Percentiles rank a stretch among this genome's conserved stretches.
phyloP scores from a whole-genome alignment of 2,329 filamentous ascomycete species.

The Xylariomycetidae sp. region DNA sequence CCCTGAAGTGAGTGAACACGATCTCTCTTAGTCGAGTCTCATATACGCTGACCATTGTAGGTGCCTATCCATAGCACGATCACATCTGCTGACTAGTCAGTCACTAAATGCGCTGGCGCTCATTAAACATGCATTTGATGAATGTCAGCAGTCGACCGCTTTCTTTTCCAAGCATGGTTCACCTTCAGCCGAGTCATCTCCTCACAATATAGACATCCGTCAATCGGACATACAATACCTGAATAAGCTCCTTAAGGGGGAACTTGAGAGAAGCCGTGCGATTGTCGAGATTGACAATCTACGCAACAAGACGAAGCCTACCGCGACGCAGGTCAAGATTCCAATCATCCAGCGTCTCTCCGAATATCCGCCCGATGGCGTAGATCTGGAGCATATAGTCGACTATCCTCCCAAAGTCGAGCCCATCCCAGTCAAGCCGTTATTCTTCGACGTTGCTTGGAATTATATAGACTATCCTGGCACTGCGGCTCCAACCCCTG shows the following conservation, averaged over 20 bases:
- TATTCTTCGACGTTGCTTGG: conserved; percentile 96
- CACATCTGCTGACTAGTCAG: conserved; percentile 70
- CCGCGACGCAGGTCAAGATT: conserved; percentile 37
- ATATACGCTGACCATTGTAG: conserved; percentile 46
- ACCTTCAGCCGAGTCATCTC: conserved; percentile 32
- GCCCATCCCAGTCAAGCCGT: conserved; percentile 83
- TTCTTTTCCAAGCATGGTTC: conserved; percentile 38
- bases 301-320: conserved; percentile 38
- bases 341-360: conserved; percentile 72
- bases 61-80: conserved; percentile 78
- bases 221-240: conserved; percentile 55
- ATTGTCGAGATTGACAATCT: conserved; percentile 77
- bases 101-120: conserved; percentile 81
- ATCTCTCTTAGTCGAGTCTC: no score
- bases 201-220: conserved; percentile 66
- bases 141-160: conserved; percentile 49
- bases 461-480: conserved; percentile 94
- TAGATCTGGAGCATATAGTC: conserved; percentile 77
- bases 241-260: conserved; percentile 57
- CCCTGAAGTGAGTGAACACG: conserved; percentile 73
- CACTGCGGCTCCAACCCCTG: conserved; percentile 29
- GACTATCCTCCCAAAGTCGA: conserved; percentile 81
- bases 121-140: conserved; percentile 64
- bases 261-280: conserved; percentile 77
- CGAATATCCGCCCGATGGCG: conserved; percentile 66